Conservation (phyloP, 108 stramenopile species). For the Cylindrotheca fusiformis region DNA sequence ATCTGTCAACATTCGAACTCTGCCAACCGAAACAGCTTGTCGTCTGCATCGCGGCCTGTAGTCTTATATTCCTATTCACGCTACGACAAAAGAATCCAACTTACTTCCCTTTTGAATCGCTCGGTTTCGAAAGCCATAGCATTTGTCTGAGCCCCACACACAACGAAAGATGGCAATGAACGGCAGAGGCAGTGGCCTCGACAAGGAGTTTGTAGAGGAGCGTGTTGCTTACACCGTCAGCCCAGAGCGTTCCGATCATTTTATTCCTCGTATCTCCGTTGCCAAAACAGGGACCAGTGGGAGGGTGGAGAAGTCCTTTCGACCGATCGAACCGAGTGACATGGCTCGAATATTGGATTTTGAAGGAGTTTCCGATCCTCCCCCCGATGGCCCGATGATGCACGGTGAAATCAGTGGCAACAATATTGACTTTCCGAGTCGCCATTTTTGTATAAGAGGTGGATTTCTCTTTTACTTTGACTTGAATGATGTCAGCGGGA, state of each 20-base stretch:
- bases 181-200: not conserved
- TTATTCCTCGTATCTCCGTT: constrained; percentile 42
- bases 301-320: constrained; percentile 37
- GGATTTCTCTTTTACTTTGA: constrained; percentile 74
- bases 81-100: too few relatives aligned
- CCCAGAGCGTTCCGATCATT: constrained; percentile 20
- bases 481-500: constrained; percentile 38
- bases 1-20: too few relatives aligned
- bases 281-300: constrained; percentile 23
- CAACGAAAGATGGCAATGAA: not conserved
- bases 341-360: constrained; percentile 78
- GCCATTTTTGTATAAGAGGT: constrained; percentile 58
- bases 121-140: too few relatives aligned
- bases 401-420: constrained; percentile 43
- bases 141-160: too few relatives aligned
- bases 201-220: constrained; percentile 41
- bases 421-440: constrained; percentile 58
- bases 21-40: too few relatives aligned
- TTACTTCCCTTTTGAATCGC: too few relatives aligned
- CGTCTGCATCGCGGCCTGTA: too few relatives aligned
- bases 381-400: constrained; percentile 60
- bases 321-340: constrained; percentile 46
- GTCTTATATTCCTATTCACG: too few relatives aligned
- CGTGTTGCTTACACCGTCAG: constrained; percentile 28
- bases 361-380: constrained; percentile 56